phyloP scores from a whole-genome alignment of 169 alveolate genomes.

The Ichthyophthirius multifiliis region DNA sequence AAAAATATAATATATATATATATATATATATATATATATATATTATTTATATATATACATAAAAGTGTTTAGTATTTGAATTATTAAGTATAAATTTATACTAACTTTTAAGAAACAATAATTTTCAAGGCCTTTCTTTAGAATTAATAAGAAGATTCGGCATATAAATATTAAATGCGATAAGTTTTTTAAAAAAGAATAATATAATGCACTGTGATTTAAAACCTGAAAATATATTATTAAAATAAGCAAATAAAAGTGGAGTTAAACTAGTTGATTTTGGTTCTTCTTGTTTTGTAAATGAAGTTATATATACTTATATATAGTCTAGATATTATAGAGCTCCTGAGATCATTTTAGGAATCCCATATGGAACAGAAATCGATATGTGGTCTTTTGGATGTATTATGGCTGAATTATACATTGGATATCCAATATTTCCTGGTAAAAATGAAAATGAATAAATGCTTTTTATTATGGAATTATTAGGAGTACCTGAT shows the following conservation, averaged over 20 bases:
- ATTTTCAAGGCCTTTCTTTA: slow-evolving; percentile 75
- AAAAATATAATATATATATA: background rate
- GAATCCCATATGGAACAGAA: slow-evolving; percentile 74
- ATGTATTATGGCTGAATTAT: slow-evolving; percentile 78
- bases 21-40: background rate
- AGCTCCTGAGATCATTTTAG: slow-evolving; percentile 82
- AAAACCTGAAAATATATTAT: slow-evolving; percentile 85
- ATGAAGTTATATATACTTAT: slow-evolving; percentile 79
- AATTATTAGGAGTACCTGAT: slow-evolving; percentile 70
- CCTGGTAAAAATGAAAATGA: slow-evolving; percentile 86
- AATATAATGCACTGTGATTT: slow-evolving; percentile 85
- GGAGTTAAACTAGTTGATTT: slow-evolving; percentile 83
- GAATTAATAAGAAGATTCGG: slow-evolving; percentile 78
- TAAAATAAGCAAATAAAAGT: slow-evolving; percentile 63
- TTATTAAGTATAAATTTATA: slow-evolving; percentile 78
- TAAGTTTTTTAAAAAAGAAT: slow-evolving; percentile 58
- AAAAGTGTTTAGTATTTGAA: slow-evolving; percentile 73
- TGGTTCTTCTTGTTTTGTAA: slow-evolving; percentile 81
- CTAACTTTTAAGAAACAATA: slow-evolving; percentile 70
- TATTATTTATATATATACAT: background rate
- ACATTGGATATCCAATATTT: slow-evolving; percentile 82
- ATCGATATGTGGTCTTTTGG: slow-evolving; percentile 89
- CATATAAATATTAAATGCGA: slow-evolving; percentile 67
- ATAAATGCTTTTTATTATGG: slow-evolving; percentile 58
- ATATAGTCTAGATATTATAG: slow-evolving; percentile 80